A percentile compares a stretch with the other conserved stretches of the same genome.
These are phyloP conservation scores for Tylopilus vinaceipallidus DNA, from an alignment of 768 basidiomycete species.

Conservation along the genomic window DNA sequence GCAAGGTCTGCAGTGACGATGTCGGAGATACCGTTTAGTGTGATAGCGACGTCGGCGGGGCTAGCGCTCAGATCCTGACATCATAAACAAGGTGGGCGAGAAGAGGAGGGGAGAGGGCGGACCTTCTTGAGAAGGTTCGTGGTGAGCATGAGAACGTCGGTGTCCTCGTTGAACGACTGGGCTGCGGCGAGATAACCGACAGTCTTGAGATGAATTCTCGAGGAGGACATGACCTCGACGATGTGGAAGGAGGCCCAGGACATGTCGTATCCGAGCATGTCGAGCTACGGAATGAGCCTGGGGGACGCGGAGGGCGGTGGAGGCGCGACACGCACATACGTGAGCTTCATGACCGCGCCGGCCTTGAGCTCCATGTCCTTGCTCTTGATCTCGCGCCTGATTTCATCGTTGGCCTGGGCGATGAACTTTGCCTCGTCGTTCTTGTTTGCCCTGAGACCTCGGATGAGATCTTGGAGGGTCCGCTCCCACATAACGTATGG, in stretches of 20 bases:
- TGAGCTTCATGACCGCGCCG: constrained; percentile 90
- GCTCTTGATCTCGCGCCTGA: constrained; percentile 83
- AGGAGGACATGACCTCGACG: constrained; percentile 96
- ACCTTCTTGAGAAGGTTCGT: constrained; percentile 96
- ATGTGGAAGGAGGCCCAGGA: constrained; percentile 96
- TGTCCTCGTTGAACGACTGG: constrained; percentile 90
- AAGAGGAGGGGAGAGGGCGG: constrained; percentile 17
- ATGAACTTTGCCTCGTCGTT: constrained; percentile 91
- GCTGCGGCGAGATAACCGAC: constrained; percentile 94
- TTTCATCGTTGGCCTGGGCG: constrained; percentile 90
- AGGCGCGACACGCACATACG: constrained; percentile 69
- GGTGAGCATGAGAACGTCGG: constrained; percentile 96
- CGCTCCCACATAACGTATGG: constrained; percentile 97
- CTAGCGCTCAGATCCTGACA: constrained; percentile 75
- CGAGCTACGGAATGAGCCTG: constrained; percentile 56
- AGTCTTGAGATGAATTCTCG: constrained; percentile 87
- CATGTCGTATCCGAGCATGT: constrained; percentile 96
- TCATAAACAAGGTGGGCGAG: constrained; percentile 8
- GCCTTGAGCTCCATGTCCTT: constrained; percentile 98
- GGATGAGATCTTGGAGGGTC: constrained; percentile 91
- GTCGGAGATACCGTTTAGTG: constrained; percentile 79
- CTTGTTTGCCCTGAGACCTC: constrained; percentile 94
- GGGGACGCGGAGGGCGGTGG: neutral
- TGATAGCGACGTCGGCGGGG: constrained; percentile 71
- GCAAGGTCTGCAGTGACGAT: constrained; percentile 86